Evolutionary conservation across 306 rosid species (phyloP).

Genomic region (Trifolium dubium): DNA sequence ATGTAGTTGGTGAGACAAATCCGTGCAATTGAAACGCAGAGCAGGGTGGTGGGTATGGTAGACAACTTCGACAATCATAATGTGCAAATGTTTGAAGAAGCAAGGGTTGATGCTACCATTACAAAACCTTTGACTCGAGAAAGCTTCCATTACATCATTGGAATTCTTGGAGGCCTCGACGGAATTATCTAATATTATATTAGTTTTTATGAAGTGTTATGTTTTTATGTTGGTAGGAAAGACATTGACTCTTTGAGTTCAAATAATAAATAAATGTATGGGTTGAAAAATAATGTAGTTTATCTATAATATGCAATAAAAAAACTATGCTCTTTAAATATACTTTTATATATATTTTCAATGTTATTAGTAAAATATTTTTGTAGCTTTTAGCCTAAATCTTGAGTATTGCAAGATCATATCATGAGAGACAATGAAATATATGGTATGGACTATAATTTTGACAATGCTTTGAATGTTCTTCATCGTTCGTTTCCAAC

Average conservation of each 20-base stretch:
- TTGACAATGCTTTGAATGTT: too few relatives aligned
- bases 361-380: too few relatives aligned
- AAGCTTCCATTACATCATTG: not conserved
- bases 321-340: too few relatives aligned
- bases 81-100: not conserved
- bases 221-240: not conserved
- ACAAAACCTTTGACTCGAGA: not conserved
- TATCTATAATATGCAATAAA: not conserved
- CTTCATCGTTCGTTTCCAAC: too few relatives aligned
- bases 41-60: constrained; percentile 4
- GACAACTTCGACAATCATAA: not conserved
- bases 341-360: too few relatives aligned
- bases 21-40: not conserved
- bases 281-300: not conserved
- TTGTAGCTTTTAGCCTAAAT: too few relatives aligned
- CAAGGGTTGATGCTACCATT: not conserved
- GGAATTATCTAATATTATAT: not conserved
- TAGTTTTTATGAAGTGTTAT: not conserved
- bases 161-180: not conserved
- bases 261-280: too few relatives aligned
- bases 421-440: too few relatives aligned
- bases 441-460: too few relatives aligned
- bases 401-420: too few relatives aligned
- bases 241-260: too few relatives aligned
- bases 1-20: not conserved